These are phyloP conservation scores for Agaricus blazei DNA, from an alignment of 768 basidiomycete genomes.

Conservation along the genomic window DNA sequence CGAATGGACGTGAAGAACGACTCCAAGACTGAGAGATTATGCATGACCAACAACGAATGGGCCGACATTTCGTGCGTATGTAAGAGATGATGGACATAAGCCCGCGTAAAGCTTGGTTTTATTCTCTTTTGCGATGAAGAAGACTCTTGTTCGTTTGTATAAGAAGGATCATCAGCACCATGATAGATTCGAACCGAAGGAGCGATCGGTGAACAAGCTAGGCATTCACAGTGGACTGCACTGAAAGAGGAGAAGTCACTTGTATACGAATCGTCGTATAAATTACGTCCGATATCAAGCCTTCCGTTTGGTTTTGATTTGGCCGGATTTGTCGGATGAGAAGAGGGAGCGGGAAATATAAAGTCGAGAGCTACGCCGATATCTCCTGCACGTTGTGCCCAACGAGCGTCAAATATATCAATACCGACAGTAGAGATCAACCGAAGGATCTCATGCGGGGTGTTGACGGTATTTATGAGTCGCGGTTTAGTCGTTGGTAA, in stretches of 20 bases:
- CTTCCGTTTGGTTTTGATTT: conserved; percentile 17
- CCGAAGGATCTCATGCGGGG: conserved; percentile 73
- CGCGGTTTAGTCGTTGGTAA: conserved; percentile 59
- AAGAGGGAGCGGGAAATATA: conserved; percentile 38
- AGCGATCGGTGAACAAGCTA: conserved; percentile 48
- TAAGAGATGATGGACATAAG: conserved; percentile 81
- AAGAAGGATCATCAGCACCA: conserved; percentile 33
- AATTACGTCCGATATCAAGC: conserved; percentile 61
- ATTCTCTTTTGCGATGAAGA: conserved; percentile 11
- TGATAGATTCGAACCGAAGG: conserved; percentile 36
- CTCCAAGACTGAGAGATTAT: conserved; percentile 69
- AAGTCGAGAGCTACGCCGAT: conserved; percentile 79
- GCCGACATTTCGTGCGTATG: conserved; percentile 91
- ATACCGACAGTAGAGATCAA: conserved; percentile 62
- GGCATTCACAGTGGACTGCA: conserved; percentile 37
- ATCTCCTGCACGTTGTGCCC: conserved; percentile 65
- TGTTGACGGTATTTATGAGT: conserved; percentile 45
- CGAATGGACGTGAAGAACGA: conserved; percentile 62
- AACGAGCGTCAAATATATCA: conserved; percentile 72
- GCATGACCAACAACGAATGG: conserved; percentile 67
- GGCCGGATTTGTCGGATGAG: conserved; percentile 21
- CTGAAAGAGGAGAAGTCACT: conserved; percentile 57
- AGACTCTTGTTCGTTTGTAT: conserved; percentile 10
- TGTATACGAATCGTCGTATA: conserved; percentile 56
- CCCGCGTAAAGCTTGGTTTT: conserved; percentile 38